A percentile compares a stretch with the other conserved stretches of the same genome.
phyloP scores from a whole-genome alignment of 129 eudicot genomes.

The Centella asiatica region DNA sequence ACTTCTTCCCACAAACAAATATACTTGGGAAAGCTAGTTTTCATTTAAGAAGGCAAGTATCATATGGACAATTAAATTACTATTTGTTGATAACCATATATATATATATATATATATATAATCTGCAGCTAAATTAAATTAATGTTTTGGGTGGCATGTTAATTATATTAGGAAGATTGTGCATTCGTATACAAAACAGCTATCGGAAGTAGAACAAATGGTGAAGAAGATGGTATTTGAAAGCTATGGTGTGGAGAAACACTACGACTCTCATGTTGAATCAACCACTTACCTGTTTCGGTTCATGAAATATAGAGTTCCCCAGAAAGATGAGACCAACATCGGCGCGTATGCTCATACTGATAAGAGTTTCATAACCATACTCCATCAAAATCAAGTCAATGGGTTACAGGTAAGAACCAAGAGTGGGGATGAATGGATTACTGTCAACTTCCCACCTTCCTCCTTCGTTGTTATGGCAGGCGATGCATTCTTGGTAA shows the following conservation, averaged over 20 bases:
- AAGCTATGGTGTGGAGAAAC: constrained; percentile 40
- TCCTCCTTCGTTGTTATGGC: constrained; percentile 46
- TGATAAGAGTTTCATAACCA: constrained; percentile 38
- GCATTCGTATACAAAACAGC: constrained; percentile 21
- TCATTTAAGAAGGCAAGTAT: no score
- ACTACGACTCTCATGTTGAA: constrained; percentile 20
- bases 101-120: no score
- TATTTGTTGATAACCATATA: no score
- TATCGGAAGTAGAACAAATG: constrained; percentile 27
- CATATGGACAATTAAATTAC: no score
- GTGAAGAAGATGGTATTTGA: constrained; percentile 49
- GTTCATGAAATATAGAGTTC: constrained; percentile 35
- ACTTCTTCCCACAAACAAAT: no score
- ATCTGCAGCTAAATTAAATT: no score
- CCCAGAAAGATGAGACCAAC: constrained; percentile 21
- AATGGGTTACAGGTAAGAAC: constrained; percentile 38
- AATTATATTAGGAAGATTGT: constrained; percentile 28
- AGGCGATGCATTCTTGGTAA: constrained; percentile 44
- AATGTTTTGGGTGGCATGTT: no score
- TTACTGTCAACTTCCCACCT: constrained; percentile 27
- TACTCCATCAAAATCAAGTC: constrained; percentile 41
- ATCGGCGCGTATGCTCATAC: constrained; percentile 49
- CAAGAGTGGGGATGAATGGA: constrained; percentile 36
- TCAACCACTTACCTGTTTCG: constrained; percentile 40
- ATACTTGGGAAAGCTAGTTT: no score